These are phyloP conservation scores for Populus hybrid DNA, from an alignment of 441 rosid species.

Conservation along the genomic window DNA sequence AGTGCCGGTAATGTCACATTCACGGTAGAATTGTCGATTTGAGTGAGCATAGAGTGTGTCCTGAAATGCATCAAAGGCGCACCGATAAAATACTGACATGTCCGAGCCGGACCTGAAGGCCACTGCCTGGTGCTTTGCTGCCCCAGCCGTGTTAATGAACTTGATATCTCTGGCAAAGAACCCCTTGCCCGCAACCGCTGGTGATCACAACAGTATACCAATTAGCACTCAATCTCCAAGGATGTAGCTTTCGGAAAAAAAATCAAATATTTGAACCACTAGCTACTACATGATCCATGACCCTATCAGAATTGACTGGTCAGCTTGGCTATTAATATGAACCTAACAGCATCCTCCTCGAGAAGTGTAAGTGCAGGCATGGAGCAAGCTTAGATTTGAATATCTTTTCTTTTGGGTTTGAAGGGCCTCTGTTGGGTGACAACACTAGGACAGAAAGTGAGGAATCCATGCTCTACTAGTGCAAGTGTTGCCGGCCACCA, in stretches of 20 bases:
- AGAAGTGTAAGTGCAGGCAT: too few species aligned
- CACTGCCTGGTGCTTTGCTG: slow-evolving; percentile 74
- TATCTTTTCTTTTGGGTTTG: too few species aligned
- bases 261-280: not conserved
- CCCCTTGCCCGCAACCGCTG: slow-evolving; percentile 68
- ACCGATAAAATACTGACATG: slow-evolving; percentile 48
- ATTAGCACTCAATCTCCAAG: too few species aligned
- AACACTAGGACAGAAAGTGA: not conserved
- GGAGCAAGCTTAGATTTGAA: too few species aligned
- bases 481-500: not conserved
- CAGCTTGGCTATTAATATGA: too few species aligned
- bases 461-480: not conserved
- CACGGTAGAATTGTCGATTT: slow-evolving; percentile 68
- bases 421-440: not conserved
- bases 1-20: slow-evolving; percentile 68
- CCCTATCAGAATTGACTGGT: too few species aligned
- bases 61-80: slow-evolving; percentile 56
- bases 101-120: slow-evolving; percentile 80
- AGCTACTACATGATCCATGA: too few species aligned
- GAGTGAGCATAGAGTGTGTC: slow-evolving; percentile 73
- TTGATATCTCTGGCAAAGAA: slow-evolving; percentile 59
- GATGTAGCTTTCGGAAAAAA: not conserved
- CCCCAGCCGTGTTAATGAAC: slow-evolving; percentile 70
- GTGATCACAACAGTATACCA: not conserved
- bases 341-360: not conserved